Evolutionary conservation across 2,329 filamentous ascomycete species (phyloP).

Genomic region (Xylaria sp.): DNA sequence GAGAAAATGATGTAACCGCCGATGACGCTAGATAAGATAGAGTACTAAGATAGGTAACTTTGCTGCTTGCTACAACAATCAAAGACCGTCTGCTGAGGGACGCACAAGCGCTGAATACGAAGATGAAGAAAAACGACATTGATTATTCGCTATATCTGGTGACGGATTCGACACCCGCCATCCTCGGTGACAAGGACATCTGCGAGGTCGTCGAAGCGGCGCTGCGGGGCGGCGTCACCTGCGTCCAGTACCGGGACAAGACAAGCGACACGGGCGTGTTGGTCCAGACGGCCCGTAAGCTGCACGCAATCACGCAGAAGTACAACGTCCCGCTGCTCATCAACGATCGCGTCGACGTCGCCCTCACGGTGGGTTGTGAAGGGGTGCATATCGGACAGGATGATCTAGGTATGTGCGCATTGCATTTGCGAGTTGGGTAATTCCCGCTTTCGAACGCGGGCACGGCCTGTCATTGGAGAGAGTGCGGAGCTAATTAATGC

Average conservation of each 20-base stretch:
- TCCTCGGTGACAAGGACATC: slow-evolving; percentile 78
- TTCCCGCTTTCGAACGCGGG: slow-evolving; percentile 15
- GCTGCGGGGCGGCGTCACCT: slow-evolving; percentile 80
- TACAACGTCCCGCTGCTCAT: slow-evolving; percentile 83
- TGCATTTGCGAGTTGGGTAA: slow-evolving; percentile 2
- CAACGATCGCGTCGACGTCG: slow-evolving; percentile 93
- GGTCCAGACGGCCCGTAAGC: slow-evolving; percentile 73
- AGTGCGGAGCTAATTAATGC: slow-evolving; percentile 12
- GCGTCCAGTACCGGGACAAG: slow-evolving; percentile 94
- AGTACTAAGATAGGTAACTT: not conserved
- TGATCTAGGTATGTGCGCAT: slow-evolving; percentile 75
- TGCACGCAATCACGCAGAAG: slow-evolving; percentile 76
- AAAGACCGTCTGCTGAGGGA: not conserved
- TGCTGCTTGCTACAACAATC: slow-evolving; percentile 7
- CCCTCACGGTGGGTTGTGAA: slow-evolving; percentile 84
- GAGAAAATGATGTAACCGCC: slow-evolving; percentile 14
- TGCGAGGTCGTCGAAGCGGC: slow-evolving; percentile 78
- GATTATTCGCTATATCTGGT: slow-evolving; percentile 91
- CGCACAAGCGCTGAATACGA: slow-evolving; percentile 8
- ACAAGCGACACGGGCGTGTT: slow-evolving; percentile 76
- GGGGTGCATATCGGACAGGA: slow-evolving; percentile 96
- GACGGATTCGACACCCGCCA: slow-evolving; percentile 88
- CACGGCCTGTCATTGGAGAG: slow-evolving; percentile 18
- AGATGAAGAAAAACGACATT: slow-evolving; percentile 56
- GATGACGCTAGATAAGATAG: slow-evolving; percentile 17